phyloP scores from a whole-genome alignment of 2,329 filamentous ascomycete genomes.

The Rhinocladiella similis region DNA sequence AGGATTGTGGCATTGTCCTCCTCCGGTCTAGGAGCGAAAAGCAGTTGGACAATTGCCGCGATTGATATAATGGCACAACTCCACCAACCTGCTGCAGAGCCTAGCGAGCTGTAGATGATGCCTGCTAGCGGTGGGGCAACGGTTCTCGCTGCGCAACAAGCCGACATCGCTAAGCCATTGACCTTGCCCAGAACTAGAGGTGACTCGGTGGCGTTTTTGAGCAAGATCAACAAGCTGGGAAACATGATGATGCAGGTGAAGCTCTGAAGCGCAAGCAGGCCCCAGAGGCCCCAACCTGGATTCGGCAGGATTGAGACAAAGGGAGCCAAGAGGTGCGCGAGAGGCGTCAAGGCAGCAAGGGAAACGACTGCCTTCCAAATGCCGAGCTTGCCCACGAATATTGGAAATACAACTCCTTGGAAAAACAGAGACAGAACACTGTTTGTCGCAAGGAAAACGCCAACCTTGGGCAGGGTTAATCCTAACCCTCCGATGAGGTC shows the following conservation, averaged over 20 bases:
- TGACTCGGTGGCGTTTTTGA: constrained; percentile 65
- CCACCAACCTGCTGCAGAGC: constrained; percentile 64
- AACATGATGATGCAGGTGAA: constrained; percentile 65
- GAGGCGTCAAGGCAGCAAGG: constrained; percentile 60
- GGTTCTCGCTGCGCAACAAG: constrained; percentile 67
- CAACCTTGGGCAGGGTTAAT: constrained; percentile 62
- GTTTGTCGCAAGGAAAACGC: constrained; percentile 61
- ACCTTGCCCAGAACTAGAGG: constrained; percentile 61
- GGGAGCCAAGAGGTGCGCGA: constrained; percentile 63
- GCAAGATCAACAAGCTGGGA: constrained; percentile 64
- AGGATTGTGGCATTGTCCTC: constrained; percentile 17
- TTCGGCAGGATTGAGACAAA: constrained; percentile 58
- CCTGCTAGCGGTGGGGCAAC: constrained; percentile 65
- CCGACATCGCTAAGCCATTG: constrained; percentile 66
- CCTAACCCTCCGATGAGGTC: constrained; percentile 56
- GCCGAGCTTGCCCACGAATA: constrained; percentile 59
- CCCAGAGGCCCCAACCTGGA: constrained; percentile 58
- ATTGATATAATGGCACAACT: constrained; percentile 59
- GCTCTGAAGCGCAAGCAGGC: constrained; percentile 58
- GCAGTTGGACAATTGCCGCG: constrained; percentile 61
- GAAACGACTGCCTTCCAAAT: constrained; percentile 61
- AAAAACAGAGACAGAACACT: constrained; percentile 61
- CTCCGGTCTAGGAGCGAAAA: constrained; percentile 43
- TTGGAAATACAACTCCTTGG: constrained; percentile 62
- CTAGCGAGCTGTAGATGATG: constrained; percentile 63